Base-by-base conservation (phyloP, 2,329 filamentous ascomycete genomes). In the Diplodia intermedia region DNA sequence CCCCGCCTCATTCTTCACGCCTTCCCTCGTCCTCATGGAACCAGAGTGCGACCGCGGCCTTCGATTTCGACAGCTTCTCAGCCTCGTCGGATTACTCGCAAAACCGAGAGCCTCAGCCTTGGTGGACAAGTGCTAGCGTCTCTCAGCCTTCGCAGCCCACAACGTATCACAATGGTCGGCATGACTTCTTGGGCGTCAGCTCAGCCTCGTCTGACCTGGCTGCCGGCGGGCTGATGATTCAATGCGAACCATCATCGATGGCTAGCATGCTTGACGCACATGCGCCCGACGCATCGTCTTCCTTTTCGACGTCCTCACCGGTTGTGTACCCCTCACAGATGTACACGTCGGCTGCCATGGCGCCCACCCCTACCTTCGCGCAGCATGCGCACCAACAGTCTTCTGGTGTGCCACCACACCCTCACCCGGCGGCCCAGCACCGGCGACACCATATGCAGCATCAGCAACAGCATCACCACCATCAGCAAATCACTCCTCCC, bases 1-100 rank as follows among this genome's bases (percentile, higher is more conserved):
- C 77, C 61, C 78, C 76, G 65, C 77, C 77, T 50, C 72, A 75
- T 47, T 75, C 76, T n/a, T 70, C 74, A 40, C 72, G 73, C 2
- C 69, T 78, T 54, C 69, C 75, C 18, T 75, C 74, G 69, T 70
- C 71, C 31, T 71, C 75, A 65, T 79, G 77, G 78, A 75, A 69
- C 20, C 70, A 74, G 29, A 73, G 74, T 29, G 69, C 73, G 3
- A 73, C 74, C 29, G 70, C 73, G 5, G 72, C 69, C 26, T 68
- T 79, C 15, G 75, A 78, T 11, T 78, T 76, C 66, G 63, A 52
- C 57, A 52, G 69, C 7, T 78, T 76, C 55, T 73, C 77, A 71
- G 71, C 74, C 70, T 74, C 78, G 66, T 72, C 74, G 1, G 75
- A 76, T 2, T 76, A 75, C 38, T 55, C 70, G 12, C 60, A 67